A percentile compares a stretch with the other conserved stretches of the same genome.
phyloP scores from a whole-genome alignment of 2,329 filamentous ascomycete genomes.

The Trichophyton mentagrophytes region DNA sequence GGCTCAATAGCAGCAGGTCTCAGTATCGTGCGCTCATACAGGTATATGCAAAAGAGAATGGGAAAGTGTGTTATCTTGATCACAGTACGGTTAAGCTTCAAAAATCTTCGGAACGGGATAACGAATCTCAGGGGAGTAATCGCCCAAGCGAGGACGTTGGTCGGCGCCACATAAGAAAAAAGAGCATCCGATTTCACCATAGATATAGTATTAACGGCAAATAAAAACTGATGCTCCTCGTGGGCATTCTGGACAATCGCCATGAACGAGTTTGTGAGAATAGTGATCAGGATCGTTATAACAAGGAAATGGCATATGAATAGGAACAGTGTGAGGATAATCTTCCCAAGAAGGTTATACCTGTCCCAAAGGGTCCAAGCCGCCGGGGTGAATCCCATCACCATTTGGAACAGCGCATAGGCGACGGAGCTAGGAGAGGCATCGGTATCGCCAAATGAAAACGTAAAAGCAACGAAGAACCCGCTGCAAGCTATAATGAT shows the following conservation, averaged over 20 bases:
- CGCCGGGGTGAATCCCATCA: conserved; percentile 92
- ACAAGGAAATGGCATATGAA: conserved; percentile 93
- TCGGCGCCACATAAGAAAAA: conserved; percentile 85
- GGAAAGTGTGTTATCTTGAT: conserved; percentile 89
- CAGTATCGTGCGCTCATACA: conserved; percentile 73
- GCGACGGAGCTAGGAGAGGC: conserved; percentile 63
- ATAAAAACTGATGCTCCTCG: conserved; percentile 83
- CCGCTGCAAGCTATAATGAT: conserved; percentile 83
- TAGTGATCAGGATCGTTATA: conserved; percentile 85
- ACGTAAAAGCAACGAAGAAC: conserved; percentile 87
- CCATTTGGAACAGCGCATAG: conserved; percentile 81
- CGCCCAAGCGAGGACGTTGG: conserved; percentile 83
- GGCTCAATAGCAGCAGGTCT: conserved; percentile 66
- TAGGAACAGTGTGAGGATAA: conserved; percentile 66
- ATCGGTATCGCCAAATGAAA: conserved; percentile 60
- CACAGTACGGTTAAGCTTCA: conserved; percentile 74
- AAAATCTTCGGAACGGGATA: conserved; percentile 68
- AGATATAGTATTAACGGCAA: conserved; percentile 91
- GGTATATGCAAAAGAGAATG: conserved; percentile 70
- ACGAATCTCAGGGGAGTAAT: conserved; percentile 69
- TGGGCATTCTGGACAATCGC: conserved; percentile 84
- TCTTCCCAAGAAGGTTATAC: conserved; percentile 68
- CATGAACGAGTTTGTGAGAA: conserved; percentile 96
- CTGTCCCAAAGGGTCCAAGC: conserved; percentile 80
- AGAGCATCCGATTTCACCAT: conserved; percentile 97